Evolutionary conservation across 2,329 filamentous ascomycete genomes (phyloP), one percentile per base, ranked within the genome.

Genomic region (Trematosphaeria pertusa): DNA sequence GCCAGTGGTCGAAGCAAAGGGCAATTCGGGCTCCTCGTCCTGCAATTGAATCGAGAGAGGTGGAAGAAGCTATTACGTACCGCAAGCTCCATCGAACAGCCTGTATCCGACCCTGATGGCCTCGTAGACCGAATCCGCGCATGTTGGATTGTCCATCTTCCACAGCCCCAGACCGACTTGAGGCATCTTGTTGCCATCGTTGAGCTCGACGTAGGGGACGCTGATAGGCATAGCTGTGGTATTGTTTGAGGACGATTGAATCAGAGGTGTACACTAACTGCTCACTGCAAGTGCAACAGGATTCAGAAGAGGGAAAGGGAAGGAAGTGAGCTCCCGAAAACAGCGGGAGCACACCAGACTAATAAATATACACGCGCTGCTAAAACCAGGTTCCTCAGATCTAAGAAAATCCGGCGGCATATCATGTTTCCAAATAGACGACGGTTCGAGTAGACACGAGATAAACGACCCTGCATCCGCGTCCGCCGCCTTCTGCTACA

Each of bases 21-120:
- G n/a, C n/a, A 8, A 28, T 28, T 28, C 24, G 24, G 12, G 24
- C n/a, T n/a, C n/a, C n/a, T n/a, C n/a, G n/a, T n/a, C n/a, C n/a
- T n/a, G n/a, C n/a, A n/a, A n/a, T n/a, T n/a, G n/a, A n/a, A n/a
- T n/a, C n/a, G 12, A 28, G 24, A 8, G 12, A 8, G 24, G 10
- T 15, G 30, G 9, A 26, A 9, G 12, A 24, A 34, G 18, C 8
- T 17, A 39, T 28, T 47, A 65, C 65, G 33, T 67, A 69, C 67
- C 67, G 46, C 67, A 70, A 45, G 69, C 67, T 22, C 69, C 67
- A 35, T 71, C 69, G 30, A 71, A 70, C 19, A 71, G 46, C 37
- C 69, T 64, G 65, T 72, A 72, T 44, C 69, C 69, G 19, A 52
- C 54, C 61, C 70, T 70, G 57, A 72, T 72, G 40, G 69, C 69